Evolutionary conservation across 2,329 filamentous ascomycete genomes (phyloP), one percentile per base, ranked within the genome.

Genomic region (Ceratocystis lukuohia): DNA sequence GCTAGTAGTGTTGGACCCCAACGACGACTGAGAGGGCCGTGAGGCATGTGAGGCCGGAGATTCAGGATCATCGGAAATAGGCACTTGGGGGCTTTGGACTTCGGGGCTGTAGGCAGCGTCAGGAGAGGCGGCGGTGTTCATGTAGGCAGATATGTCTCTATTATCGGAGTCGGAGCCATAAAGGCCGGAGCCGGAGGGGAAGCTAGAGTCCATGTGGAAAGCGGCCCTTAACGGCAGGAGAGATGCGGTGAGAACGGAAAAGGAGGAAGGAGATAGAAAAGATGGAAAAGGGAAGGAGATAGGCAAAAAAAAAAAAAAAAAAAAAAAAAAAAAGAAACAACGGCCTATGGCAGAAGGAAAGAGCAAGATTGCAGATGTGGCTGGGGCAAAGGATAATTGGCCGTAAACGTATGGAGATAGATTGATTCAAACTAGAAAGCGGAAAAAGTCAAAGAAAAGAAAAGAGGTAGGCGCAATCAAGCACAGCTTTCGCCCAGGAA

Each of bases 1-100:
- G 45, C 62, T 67, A 17, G 66, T 67, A n/a, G 62, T 67, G 44
- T 64, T 61, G 10, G 66, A 62, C 44, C 33, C 66, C 7, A 62
- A 15, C 10, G 66, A 67, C 17, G 62, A 62, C 22, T 56, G 56
- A 20, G 66, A 65, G 61, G 57, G 62, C 41, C 48, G 62, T 1
- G 66, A 65, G 22, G n/a, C 46, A 46, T 63, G 65, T 22, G 59
- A 45, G 15, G 22, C 33, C 64, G 45, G 53, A 37, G 64, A 50
- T 37, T 33, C 48, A 12, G 53, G 25, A 48, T 15, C 56, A 7
- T 30, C 41, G 7, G 10, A 7, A 25, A 28, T 22, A 33, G 15
- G 15, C 17, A 44, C 30, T n/a, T 59, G 25, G 56, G 56, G 28
- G 17, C 25, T n/a, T 6, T 4, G 17, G 15, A 20, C 3, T 1